Conservation (phyloP, 768 basidiomycete species). For the Russula virescens region DNA sequence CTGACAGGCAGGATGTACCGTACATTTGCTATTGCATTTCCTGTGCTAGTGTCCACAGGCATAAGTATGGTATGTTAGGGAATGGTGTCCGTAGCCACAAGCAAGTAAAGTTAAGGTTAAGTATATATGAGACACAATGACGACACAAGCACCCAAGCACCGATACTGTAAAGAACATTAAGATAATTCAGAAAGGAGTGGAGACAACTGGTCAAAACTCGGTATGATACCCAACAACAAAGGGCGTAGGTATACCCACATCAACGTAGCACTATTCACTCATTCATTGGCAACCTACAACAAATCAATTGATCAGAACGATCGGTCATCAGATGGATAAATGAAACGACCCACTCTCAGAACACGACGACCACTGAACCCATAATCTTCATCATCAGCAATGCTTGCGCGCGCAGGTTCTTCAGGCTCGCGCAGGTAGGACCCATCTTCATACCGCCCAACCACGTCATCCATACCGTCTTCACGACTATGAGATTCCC, state of each 20-base stretch:
- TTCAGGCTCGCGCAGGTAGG: slow-evolving; percentile 19
- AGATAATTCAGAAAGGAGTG: slow-evolving; percentile 19
- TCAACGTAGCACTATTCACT: not conserved
- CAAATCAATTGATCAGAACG: not conserved
- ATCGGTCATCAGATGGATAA: not conserved
- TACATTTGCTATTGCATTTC: slow-evolving; percentile 1
- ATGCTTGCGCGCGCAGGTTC: slow-evolving; percentile 28
- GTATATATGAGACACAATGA: slow-evolving; percentile 3
- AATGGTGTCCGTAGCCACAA: slow-evolving; percentile 10
- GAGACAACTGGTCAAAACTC: not conserved
- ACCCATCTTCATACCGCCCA: not conserved
- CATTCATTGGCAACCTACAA: slow-evolving; percentile 17
- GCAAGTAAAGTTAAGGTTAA: slow-evolving; percentile 1
- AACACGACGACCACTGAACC: slow-evolving; percentile 29
- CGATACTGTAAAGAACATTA: slow-evolving; percentile 4
- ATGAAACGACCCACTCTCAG: slow-evolving; percentile 27
- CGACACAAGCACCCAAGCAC: not conserved
- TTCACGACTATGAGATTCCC: not conserved
- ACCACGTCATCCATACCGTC: slow-evolving; percentile 4
- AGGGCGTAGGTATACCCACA: not conserved
- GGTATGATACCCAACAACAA: not conserved
- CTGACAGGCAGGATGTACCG: too few relatives aligned
- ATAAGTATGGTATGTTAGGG: slow-evolving; percentile 7
- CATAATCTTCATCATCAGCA: slow-evolving; percentile 34
- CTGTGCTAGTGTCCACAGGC: slow-evolving; percentile 5